Base-by-base conservation (phyloP, 2,329 filamentous ascomycete species). In the Diplodia scrobiculata region DNA sequence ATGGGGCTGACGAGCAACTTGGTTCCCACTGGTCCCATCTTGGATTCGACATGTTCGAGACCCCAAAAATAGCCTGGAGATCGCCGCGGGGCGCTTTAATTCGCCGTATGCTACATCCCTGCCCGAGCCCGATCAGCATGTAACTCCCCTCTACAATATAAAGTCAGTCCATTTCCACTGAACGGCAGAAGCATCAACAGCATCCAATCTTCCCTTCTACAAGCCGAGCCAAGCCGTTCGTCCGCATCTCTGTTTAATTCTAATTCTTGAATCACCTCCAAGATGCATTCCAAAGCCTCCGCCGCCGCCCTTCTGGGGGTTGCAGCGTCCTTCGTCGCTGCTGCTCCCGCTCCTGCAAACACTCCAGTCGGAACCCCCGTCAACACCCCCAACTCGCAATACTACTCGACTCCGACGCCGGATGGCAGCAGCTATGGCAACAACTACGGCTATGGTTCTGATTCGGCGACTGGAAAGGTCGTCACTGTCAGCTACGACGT, bases 241-340 rank as follows among this genome's bases (percentile, higher is more conserved):
- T 11, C 25, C 29, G 29, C 34, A 10, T 36, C 34, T 36, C 14
- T 14, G 48, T 13, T 13, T 25, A 55, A 6, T 50, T 19, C 32
- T n/a, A 27, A n/a, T 58, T 62, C 34, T 29, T 21, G n/a, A 27
- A 13, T 2, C 19, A 36, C 2, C 27, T 21, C 38, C 67, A 58
- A 68, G 0, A 74, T 76, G 74, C 68, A 69, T 48, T 68, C 67
- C 34, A 69, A 72, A 65, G 10, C 73, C 34, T 70, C 68, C n/a
- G 63, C 69, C 29, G 67, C 67, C 34, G 68, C 69, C 60, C 60
- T 63, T 13, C 17, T 63, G 48, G 60, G 34, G 14, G 53, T 72
- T 5, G 54, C 66, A 7, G 38, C 70, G 29, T 69, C 68, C 41
- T 47, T 71, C 6, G 55, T 68, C n/a, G 69, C 67, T 38, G 73